phyloP scores from a whole-genome alignment of 352 stramenopile species.

The Albugo candida region DNA sequence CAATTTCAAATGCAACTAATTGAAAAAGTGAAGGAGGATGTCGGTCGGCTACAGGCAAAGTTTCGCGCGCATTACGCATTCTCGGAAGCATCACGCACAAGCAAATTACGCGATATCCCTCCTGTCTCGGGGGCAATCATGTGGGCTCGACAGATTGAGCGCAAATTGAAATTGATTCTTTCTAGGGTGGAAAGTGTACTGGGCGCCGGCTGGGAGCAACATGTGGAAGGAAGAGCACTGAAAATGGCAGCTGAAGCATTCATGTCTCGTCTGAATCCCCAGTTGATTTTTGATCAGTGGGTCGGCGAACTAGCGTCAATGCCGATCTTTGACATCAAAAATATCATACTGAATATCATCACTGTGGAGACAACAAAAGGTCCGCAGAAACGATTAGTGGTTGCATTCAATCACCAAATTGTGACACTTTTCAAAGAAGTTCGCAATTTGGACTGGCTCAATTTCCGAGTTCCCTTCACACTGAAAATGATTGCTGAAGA shows the following conservation, averaged over 20 bases:
- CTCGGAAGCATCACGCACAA: conserved; percentile 88
- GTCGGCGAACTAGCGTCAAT: conserved; percentile 81
- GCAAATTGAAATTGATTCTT: conserved; percentile 94
- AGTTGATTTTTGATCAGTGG: conserved; percentile 91
- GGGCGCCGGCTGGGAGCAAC: conserved; percentile 92
- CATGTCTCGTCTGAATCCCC: conserved; percentile 69
- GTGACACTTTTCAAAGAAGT: conserved; percentile 98
- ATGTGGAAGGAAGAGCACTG: conserved; percentile 91
- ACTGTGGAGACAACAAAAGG: conserved; percentile 54
- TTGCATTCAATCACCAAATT: conserved; percentile 95
- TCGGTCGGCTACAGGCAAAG: conserved; percentile 92
- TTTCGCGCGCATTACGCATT: conserved; percentile 90
- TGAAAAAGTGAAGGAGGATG: conserved; percentile 92
- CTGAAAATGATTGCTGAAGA: conserved; percentile 92
- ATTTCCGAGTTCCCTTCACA: conserved; percentile 92
- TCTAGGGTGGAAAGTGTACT: conserved; percentile 94
- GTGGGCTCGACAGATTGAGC: conserved; percentile 99
- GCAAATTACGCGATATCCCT: conserved; percentile 92
- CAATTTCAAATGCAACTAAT: conserved; percentile 99
- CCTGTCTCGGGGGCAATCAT: conserved; percentile 96
- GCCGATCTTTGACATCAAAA: conserved; percentile 83
- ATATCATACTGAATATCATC: conserved; percentile 81
- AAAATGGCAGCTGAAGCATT: conserved; percentile 81
- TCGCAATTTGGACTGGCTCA: conserved; percentile 95
- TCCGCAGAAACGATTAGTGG: conserved; percentile 56